Percentiles rank a stretch among this genome's conserved stretches.
Conservation (phyloP, 257 asterid species). For the Cordia subcordata region DNA sequence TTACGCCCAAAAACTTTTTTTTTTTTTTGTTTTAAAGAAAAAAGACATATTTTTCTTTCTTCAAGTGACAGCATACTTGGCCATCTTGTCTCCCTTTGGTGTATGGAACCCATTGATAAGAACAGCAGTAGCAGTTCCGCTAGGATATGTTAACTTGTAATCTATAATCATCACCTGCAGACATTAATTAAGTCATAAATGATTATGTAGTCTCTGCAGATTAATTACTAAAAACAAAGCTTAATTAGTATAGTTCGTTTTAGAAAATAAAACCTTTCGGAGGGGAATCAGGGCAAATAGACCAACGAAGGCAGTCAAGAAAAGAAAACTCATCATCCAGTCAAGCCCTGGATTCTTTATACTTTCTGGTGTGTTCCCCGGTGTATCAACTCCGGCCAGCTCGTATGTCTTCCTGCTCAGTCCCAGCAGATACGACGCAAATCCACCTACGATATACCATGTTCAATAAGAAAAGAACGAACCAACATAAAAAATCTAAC, state of each 20-base stretch:
- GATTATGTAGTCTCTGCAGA: too few relatives aligned
- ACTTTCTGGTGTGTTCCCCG: slow-evolving; percentile 52
- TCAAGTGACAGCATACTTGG: slow-evolving; percentile 24
- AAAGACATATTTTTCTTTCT: too few relatives aligned
- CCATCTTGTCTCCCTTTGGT: slow-evolving; percentile 36
- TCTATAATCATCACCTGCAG: slow-evolving; percentile 37
- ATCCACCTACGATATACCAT: slow-evolving; percentile 45
- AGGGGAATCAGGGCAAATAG: slow-evolving; percentile 66
- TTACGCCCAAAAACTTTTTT: not conserved
- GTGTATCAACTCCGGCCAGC: slow-evolving; percentile 54
- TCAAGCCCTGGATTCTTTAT: slow-evolving; percentile 47
- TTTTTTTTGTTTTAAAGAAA: too few relatives aligned
- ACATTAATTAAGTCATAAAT: too few relatives aligned
- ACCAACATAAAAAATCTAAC: not conserved
- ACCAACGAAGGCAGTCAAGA: slow-evolving; percentile 60
- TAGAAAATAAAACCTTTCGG: slow-evolving; percentile 39
- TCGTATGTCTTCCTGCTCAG: slow-evolving; percentile 50
- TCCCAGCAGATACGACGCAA: slow-evolving; percentile 61
- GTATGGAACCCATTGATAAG: slow-evolving; percentile 55
- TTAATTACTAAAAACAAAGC: not conserved
- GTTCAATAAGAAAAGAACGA: slow-evolving; percentile 3
- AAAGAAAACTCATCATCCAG: slow-evolving; percentile 77
- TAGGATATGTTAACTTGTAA: slow-evolving; percentile 39
- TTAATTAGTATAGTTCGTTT: not conserved
- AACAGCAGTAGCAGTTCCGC: slow-evolving; percentile 57